Conservation (phyloP, 108 stramenopile species). For the Pseudonitzschia multiseries region DNA sequence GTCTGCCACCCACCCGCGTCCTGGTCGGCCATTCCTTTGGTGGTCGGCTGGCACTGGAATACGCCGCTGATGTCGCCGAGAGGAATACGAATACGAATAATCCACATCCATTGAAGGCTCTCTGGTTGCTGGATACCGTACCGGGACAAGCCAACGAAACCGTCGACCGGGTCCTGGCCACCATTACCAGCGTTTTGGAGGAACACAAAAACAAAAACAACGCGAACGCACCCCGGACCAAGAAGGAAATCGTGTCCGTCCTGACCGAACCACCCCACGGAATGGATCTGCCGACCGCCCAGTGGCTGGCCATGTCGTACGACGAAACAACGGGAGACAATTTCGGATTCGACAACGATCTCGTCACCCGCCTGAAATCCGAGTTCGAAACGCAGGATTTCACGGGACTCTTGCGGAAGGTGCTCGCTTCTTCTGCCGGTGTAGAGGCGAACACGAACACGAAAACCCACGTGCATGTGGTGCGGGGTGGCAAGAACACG, state of each 20-base stretch:
- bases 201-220: constrained; percentile 9
- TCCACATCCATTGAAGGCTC: constrained; percentile 33
- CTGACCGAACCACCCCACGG: constrained; percentile 17
- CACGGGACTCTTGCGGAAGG: constrained; percentile 36
- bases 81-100: too few species aligned
- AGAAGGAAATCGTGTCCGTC: constrained; percentile 20
- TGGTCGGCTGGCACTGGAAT: constrained; percentile 76
- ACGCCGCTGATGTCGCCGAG: constrained; percentile 28
- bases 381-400: constrained; percentile 72
- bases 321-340: constrained; percentile 23
- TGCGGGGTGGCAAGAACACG: constrained; percentile 75
- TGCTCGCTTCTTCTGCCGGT: constrained; percentile 15
- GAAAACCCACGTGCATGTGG: constrained; percentile 45
- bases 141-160: constrained; percentile 62
- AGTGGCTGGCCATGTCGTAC: constrained; percentile 54
- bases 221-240: neutral
- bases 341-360: constrained; percentile 76
- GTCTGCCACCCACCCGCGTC: neutral
- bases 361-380: constrained; percentile 57
- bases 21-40: constrained; percentile 87
- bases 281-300: constrained; percentile 40
- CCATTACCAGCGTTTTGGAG: constrained; percentile 30
- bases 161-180: constrained; percentile 61
- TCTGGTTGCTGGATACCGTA: constrained; percentile 81
- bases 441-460: neutral